Percentiles rank a stretch among this genome's conserved stretches.
These are phyloP conservation scores for Globisporangium acanthophoron DNA, from an alignment of 352 stramenopile species.

Conservation along the genomic window DNA sequence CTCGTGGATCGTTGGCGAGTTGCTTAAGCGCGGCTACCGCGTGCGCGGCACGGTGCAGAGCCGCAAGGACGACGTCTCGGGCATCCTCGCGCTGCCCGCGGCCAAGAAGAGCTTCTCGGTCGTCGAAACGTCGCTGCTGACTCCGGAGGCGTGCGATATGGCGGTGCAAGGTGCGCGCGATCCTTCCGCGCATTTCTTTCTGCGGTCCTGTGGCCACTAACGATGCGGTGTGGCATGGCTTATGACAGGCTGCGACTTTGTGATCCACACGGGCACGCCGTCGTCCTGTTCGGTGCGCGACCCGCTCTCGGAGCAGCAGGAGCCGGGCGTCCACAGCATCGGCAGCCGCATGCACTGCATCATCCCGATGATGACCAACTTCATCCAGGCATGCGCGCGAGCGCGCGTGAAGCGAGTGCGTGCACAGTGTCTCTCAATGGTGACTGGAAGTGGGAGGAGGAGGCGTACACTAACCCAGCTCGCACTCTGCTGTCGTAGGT, in stretches of 20 bases:
- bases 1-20: slow-evolving; percentile 82
- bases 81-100: slow-evolving; percentile 60
- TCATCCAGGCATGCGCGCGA: slow-evolving; percentile 82
- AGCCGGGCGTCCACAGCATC: slow-evolving; percentile 85
- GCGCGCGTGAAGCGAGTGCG: slow-evolving; percentile 66
- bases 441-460: not conserved
- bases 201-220: not conserved
- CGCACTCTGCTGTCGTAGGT: slow-evolving; percentile 20
- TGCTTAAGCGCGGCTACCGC: slow-evolving; percentile 70
- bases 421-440: not conserved
- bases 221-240: no score
- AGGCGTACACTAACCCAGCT: not conserved
- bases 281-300: slow-evolving; percentile 85
- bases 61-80: slow-evolving; percentile 80
- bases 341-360: slow-evolving; percentile 89
- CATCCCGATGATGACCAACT: slow-evolving; percentile 91
- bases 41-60: slow-evolving; percentile 85
- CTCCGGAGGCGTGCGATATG: slow-evolving; percentile 81
- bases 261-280: slow-evolving; percentile 85
- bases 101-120: slow-evolving; percentile 80
- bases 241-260: slow-evolving; percentile 64
- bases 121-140: slow-evolving; percentile 84
- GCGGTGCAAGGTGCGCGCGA: slow-evolving; percentile 53
- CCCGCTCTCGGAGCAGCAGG: slow-evolving; percentile 75
- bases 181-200: slow-evolving; percentile 4